Percentiles rank a stretch among this genome's conserved stretches.
Conservation (phyloP, 202 grass and related monocot genomes). For the Hordeum pubiflorum region DNA sequence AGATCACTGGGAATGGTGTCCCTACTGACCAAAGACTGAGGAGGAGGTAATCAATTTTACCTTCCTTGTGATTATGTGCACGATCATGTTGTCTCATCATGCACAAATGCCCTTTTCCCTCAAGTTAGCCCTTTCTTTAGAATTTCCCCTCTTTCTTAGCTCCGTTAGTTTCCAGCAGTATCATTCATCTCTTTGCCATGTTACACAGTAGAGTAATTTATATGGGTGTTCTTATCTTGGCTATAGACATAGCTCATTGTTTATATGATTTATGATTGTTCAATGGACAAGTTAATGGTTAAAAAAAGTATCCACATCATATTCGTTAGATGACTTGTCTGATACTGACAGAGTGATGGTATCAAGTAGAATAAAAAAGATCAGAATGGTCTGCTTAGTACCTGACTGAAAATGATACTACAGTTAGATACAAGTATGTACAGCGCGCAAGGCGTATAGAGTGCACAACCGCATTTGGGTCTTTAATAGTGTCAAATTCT, state of each 20-base stretch:
- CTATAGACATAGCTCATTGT: background rate
- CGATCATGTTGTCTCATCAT: background rate
- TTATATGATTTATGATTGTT: background rate
- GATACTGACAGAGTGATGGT: background rate
- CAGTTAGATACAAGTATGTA: background rate
- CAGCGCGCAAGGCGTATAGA: background rate
- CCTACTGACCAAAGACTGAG: slow-evolving; percentile 54
- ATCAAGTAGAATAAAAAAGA: background rate
- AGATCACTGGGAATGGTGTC: slow-evolving; percentile 54
- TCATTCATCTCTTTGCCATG: background rate
- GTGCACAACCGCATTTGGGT: background rate
- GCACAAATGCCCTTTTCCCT: background rate
- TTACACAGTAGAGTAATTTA: background rate
- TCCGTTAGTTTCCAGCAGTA: background rate
- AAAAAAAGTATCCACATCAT: background rate
- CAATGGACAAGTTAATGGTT: background rate
- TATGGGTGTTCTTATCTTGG: background rate
- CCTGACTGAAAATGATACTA: background rate
- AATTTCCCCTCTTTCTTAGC: background rate
- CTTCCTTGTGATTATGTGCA: background rate
- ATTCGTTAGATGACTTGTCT: background rate
- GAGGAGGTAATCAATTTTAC: slow-evolving; percentile 50
- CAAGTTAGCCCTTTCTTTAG: background rate
- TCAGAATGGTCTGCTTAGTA: background rate
- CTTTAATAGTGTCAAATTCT: background rate